Conservation (phyloP, 2,329 filamentous ascomycete genomes). For the Monosporascus sp. region DNA sequence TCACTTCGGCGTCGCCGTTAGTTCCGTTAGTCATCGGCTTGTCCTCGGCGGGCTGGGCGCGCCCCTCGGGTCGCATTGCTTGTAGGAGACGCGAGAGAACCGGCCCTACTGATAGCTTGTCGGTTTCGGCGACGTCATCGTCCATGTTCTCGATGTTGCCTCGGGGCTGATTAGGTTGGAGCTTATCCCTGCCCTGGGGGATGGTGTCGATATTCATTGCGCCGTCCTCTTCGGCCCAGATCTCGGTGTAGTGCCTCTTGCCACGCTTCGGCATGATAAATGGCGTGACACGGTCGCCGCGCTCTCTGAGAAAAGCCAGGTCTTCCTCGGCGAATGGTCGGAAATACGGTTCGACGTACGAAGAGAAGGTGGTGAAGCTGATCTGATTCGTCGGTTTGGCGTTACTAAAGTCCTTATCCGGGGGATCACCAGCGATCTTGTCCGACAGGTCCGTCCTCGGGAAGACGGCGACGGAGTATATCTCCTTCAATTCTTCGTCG, state of each 20-base stretch:
- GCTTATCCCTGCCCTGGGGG: conserved; percentile 56
- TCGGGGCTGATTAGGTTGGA: conserved; percentile 74
- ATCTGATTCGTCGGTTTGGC: conserved; percentile 93
- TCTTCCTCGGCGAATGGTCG: conserved; percentile 89
- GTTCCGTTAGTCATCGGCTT: conserved; percentile 48
- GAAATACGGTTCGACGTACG: conserved; percentile 88
- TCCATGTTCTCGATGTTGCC: conserved; percentile 82
- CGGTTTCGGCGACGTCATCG: conserved; percentile 81
- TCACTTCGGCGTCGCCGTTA: conserved; percentile 37
- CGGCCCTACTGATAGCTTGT: conserved; percentile 83
- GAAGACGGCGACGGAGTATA: conserved; percentile 82
- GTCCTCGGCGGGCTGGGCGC: conserved; percentile 50
- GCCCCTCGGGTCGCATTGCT: conserved; percentile 72
- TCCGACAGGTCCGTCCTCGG: conserved; percentile 76
- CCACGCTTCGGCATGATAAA: conserved; percentile 85
- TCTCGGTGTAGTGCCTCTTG: conserved; percentile 78
- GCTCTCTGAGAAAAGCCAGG: conserved; percentile 83
- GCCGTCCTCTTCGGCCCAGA: conserved; percentile 94
- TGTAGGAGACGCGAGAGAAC: conserved; percentile 77
- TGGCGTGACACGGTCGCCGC: conserved; percentile 75
- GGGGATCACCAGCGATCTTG: conserved; percentile 80
- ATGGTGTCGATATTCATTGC: conserved; percentile 66
- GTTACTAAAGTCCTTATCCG: conserved; percentile 92
- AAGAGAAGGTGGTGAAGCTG: conserved; percentile 86
- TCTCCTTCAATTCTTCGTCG: conserved; percentile 78